These are phyloP conservation scores for Otatea glauca DNA, from an alignment of 176 grass and related monocot genomes.

Conservation along the genomic window DNA sequence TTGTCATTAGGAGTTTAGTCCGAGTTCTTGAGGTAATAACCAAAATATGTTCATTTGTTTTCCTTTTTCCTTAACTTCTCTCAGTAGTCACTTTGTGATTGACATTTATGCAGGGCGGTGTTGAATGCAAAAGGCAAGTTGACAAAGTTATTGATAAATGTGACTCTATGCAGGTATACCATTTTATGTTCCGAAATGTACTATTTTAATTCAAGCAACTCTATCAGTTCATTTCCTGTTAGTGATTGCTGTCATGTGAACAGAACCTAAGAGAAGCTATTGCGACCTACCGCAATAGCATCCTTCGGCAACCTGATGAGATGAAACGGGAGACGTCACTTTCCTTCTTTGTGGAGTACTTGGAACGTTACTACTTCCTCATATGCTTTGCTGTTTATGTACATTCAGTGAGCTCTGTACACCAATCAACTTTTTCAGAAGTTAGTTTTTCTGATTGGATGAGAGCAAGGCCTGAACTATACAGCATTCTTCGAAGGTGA, in stretches of 20 bases:
- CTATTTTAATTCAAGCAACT: slow-evolving; percentile 26
- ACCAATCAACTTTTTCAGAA: slow-evolving; percentile 59
- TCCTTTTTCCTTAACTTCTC: slow-evolving; percentile 25
- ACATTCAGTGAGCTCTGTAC: slow-evolving; percentile 75
- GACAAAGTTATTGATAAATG: slow-evolving; percentile 99
- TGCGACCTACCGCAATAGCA: slow-evolving; percentile 91
- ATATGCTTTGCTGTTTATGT: slow-evolving; percentile 99
- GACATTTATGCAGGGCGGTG: slow-evolving; percentile 71
- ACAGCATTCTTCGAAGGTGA: slow-evolving; percentile 97
- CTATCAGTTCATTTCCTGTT: slow-evolving; percentile 39
- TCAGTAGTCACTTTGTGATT: slow-evolving; percentile 28
- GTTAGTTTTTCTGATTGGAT: slow-evolving; percentile 97
- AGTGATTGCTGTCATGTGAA: slow-evolving; percentile 43
- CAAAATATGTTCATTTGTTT: slow-evolving; percentile 37
- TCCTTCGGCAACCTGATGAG: slow-evolving; percentile 96
- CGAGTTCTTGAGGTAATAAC: slow-evolving; percentile 87
- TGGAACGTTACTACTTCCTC: slow-evolving; percentile 99
- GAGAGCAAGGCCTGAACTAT: slow-evolving; percentile 94
- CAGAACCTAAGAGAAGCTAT: slow-evolving; percentile 97
- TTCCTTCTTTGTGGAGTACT: slow-evolving; percentile 98
- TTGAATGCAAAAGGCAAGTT: slow-evolving; percentile 96
- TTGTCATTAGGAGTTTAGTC: slow-evolving; percentile 95
- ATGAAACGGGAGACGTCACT: slow-evolving; percentile 95
- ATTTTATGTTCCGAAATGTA: slow-evolving; percentile 36
- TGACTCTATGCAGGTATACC: slow-evolving; percentile 92